Conservation (phyloP, 768 basidiomycete genomes). For the Mycena rosella region DNA sequence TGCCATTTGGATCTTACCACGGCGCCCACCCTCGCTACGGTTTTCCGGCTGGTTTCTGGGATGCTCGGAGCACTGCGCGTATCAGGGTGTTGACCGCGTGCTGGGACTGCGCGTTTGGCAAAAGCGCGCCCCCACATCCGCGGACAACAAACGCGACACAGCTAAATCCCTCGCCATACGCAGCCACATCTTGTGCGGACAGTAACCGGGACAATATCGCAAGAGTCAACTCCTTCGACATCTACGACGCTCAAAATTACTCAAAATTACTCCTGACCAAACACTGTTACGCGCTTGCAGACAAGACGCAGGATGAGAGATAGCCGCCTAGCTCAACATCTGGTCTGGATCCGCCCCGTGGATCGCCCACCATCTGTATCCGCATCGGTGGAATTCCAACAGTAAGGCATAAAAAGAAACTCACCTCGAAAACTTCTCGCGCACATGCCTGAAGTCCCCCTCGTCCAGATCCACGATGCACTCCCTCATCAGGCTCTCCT, state of each 20-base stretch:
- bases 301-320: not conserved
- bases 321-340: conserved; percentile 9
- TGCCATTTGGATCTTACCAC: too few species aligned
- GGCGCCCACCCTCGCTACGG: too few species aligned
- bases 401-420: not conserved
- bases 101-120: too few species aligned
- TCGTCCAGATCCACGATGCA: conserved; percentile 29
- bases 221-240: not conserved
- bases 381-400: too few species aligned
- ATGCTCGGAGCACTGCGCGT: too few species aligned
- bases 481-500: conserved; percentile 23
- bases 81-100: too few species aligned
- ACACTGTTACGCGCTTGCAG: not conserved
- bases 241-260: not conserved
- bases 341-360: conserved; percentile 28
- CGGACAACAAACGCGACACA: too few species aligned
- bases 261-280: not conserved
- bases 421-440: conserved; percentile 26
- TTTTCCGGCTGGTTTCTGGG: too few species aligned
- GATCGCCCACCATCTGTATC: conserved; percentile 30
- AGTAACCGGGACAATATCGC: not conserved
- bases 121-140: too few species aligned
- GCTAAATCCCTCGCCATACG: too few species aligned
- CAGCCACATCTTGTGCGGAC: too few species aligned
- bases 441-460: conserved; percentile 24